These are phyloP conservation scores for Agastache rugosa DNA, from an alignment of 257 asterid species.

Conservation along the genomic window DNA sequence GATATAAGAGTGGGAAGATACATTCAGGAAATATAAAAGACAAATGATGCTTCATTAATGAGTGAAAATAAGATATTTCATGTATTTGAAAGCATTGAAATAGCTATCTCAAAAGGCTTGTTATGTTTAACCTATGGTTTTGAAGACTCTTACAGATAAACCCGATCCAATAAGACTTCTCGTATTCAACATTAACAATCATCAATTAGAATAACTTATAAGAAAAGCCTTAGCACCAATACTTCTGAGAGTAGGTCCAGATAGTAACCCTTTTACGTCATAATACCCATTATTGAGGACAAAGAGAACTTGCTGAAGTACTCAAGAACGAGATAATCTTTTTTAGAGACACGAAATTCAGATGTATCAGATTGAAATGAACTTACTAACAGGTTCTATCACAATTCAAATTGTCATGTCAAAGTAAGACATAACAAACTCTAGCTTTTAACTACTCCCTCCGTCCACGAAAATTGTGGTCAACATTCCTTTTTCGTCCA, in stretches of 20 bases:
- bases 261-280: conserved; percentile 6
- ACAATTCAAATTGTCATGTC: not conserved
- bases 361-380: not conserved
- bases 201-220: not conserved
- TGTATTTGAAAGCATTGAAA: not conserved
- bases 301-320: not conserved
- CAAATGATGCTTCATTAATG: not conserved
- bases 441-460: not conserved
- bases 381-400: not conserved
- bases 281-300: not conserved
- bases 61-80: not conserved
- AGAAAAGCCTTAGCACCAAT: conserved; percentile 7
- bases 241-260: conserved; percentile 4
- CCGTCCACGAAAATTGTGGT: no score
- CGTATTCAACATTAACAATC: not conserved
- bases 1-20: not conserved
- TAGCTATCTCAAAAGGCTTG: not conserved
- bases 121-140: conserved; percentile 1
- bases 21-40: not conserved
- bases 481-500: no score
- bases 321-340: conserved; percentile 10
- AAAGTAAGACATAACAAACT: not conserved
- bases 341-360: not conserved
- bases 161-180: not conserved
- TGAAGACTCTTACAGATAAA: not conserved